Evolutionary conservation across 1,139 yeast genomes (phyloP), one percentile per base, ranked within the genome.

Genomic region (Yamadazyma trypodendri): DNA sequence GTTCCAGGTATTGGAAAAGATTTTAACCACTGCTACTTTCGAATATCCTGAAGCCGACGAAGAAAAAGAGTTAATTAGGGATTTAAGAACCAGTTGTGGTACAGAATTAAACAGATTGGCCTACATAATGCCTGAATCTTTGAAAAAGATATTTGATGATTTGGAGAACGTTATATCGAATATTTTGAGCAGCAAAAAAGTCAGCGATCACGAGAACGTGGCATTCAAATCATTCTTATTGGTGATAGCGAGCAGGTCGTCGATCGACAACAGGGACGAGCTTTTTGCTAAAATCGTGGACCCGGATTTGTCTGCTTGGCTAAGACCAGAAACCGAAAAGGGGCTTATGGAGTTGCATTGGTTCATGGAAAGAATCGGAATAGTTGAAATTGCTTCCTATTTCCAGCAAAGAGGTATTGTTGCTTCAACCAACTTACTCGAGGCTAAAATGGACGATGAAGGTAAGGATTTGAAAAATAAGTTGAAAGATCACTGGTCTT

Each of bases 331-430:
- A 13, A 90, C 97, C 0, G 89, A 88, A 49, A 87, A 87, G 52
- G 97, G 97, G 0, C 65, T 92, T 28, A 71, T 82, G 58, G 95
- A 92, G 54, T 69, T 94, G 36, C 96, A 88, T 47, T 90, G 97
- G 97, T 94, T 94, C 52, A 90, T 92, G 97, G 97, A 90, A 60
- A 76, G 97, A 51, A 75, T 94, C 40, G 98, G 98, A 3, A 87
- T 94, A 37, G 97, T 89, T 3, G 81, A 81, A 56, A 92, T 94
- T 54, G 96, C 97, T 0, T 84, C 85, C 40, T 94, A 94, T 55
- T 90, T 94, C 61, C 82, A 83, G 47, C 75, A 79, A 12, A 72
- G 97, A 48, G 88, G 87, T 6, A 92, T 90, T 21, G 75, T 86
- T 1, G 88, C 90, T 2, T 64, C 72, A 20, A 84, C 96, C 1